Base-by-base conservation (phyloP, 208 protist genomes). In the Acanthamoeba sp. region DNA sequence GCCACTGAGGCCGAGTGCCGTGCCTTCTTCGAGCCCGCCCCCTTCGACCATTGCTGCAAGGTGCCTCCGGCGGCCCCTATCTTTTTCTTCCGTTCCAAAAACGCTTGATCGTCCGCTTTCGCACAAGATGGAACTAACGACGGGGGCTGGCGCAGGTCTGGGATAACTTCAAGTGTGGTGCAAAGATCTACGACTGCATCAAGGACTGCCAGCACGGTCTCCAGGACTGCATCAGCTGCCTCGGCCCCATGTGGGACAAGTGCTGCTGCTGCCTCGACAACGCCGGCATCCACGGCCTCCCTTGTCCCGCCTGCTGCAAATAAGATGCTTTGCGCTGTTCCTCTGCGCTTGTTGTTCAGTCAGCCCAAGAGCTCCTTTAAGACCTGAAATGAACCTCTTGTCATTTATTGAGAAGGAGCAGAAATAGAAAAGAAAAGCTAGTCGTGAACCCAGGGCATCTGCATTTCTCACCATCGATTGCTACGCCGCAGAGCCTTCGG, bases 241-340 rank as follows among this genome's bases (percentile, higher is more conserved):
- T 85, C 42, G 76, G 76, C 42, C 76, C 76, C 12, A 85, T 85
- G 76, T 85, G 76, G 76, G 76, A 85, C 24, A n/a, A 55, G 76
- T 85, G 76, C 76, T 85, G 76, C 76, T 85, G 76, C 76, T 85
- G 76, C 42, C 76, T 85, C 42, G 76, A 85, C 42, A 85, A 85
- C 76, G 76, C 76, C 40, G 76, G 76, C 76, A 85, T 85, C 76
- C 76, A 85, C 76, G 76, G 76, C 40, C 36, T 85, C 5, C 36
- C 76, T 1, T 85, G 76, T 24, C 76, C 76, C 3, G 24, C 45
- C 6, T 85, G 76, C 42, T 85, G n/a, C 62, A 10, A 34, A 69
- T 12, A 9, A 36, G 62, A 27, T 6, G n/a, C n/a, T 69, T 69
- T 32, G 59, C 48, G 48, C 48, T 55, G 10, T 55, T 55, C 48